Evolutionary conservation across 495 filamentous ascomycete species (phyloP).

Genomic region (Trichoderma asperelloides): DNA sequence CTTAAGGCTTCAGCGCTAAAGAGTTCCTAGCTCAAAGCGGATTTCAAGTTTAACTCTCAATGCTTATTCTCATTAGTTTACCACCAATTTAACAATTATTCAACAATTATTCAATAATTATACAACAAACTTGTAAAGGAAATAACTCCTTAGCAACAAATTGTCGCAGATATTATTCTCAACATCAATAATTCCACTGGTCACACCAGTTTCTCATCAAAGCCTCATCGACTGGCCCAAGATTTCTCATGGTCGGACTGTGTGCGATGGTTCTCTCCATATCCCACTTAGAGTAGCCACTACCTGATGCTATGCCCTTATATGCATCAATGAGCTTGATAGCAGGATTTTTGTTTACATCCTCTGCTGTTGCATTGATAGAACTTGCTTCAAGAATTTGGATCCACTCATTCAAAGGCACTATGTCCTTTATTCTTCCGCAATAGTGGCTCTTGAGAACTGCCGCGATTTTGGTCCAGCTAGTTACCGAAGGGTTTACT

Average conservation of each 20-base stretch:
- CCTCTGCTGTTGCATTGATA: constrained; percentile 16
- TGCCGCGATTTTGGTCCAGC: constrained; percentile 27
- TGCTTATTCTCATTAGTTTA: too few relatives aligned
- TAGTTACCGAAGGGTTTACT: constrained; percentile 30
- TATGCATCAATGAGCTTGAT: constrained; percentile 40
- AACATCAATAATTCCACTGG: constrained; percentile 34
- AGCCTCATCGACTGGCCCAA: constrained; percentile 27
- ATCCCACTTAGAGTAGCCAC: constrained; percentile 7
- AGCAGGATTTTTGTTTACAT: constrained; percentile 30
- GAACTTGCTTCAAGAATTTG: constrained; percentile 27
- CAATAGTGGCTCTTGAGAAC: constrained; percentile 29
- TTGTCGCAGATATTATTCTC: too few relatives aligned
- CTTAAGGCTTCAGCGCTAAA: too few relatives aligned
- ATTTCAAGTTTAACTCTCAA: too few relatives aligned
- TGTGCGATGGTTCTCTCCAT: constrained; percentile 24
- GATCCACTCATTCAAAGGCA: constrained; percentile 34
- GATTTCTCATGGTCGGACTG: constrained; percentile 28
- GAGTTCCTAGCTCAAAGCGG: too few relatives aligned
- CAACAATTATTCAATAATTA: too few relatives aligned
- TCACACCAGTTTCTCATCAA: constrained; percentile 42
- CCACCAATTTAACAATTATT: too few relatives aligned
- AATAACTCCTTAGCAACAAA: too few relatives aligned
- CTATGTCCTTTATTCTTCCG: constrained; percentile 26
- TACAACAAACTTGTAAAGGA: too few relatives aligned
- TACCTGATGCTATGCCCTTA: constrained; percentile 21